These are phyloP conservation scores for Sarocladium strictum DNA, from an alignment of 2,329 filamentous ascomycete genomes.

Conservation along the genomic window DNA sequence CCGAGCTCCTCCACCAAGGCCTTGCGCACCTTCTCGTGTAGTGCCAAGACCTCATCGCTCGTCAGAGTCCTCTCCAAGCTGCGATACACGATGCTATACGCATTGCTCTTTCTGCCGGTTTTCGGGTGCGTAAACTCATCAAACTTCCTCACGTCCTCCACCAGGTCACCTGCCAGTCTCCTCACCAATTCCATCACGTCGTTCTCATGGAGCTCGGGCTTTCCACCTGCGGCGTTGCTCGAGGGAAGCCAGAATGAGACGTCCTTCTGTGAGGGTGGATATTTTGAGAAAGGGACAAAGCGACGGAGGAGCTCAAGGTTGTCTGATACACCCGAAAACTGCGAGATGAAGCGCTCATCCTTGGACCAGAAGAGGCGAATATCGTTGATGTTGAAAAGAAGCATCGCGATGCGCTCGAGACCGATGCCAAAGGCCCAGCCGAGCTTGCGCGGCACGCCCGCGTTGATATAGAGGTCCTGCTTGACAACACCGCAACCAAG, in stretches of 20 bases:
- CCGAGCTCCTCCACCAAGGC: conserved; percentile 65
- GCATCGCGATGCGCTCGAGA: conserved; percentile 92
- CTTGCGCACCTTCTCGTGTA: conserved; percentile 64
- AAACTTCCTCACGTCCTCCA: conserved; percentile 79
- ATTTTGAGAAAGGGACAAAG: conserved; percentile 85
- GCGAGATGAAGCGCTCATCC: conserved; percentile 77
- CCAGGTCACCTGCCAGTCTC: conserved; percentile 71
- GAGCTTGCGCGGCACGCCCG: conserved; percentile 66
- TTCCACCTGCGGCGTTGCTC: conserved; percentile 35
- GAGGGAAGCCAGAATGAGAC: conserved; percentile 80
- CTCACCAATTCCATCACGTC: conserved; percentile 96
- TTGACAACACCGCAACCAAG: conserved; percentile 88
- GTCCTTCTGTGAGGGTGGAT: conserved; percentile 85
- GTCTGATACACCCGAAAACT: conserved; percentile 64
- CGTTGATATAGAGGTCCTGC: conserved; percentile 73
- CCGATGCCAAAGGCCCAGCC: conserved; percentile 97
- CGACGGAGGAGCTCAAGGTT: conserved; percentile 44
- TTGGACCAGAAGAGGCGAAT: conserved; percentile 94
- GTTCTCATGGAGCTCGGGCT: conserved; percentile 74
- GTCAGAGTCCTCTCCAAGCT: conserved; percentile 88
- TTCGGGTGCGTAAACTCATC: conserved; percentile 89
- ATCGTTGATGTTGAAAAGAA: conserved; percentile 92
- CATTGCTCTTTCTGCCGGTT: conserved; percentile 75
- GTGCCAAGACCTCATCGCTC: conserved; percentile 68
- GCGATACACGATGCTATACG: conserved; percentile 90